These are phyloP conservation scores for Dendrobium nobile DNA, from an alignment of 106 monocot genomes.

Conservation along the genomic window DNA sequence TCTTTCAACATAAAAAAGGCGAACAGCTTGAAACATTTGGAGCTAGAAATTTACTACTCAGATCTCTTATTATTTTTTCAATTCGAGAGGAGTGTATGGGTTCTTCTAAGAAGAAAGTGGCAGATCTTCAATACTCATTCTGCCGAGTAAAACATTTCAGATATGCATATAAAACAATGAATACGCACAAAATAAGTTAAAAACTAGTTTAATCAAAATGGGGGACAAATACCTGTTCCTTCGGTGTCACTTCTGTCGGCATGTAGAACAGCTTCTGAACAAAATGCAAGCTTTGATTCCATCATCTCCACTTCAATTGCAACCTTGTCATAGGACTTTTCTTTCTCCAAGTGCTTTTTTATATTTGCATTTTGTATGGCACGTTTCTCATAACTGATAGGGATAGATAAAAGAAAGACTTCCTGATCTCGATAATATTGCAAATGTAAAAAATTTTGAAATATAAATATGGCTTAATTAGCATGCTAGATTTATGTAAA, in stretches of 20 bases:
- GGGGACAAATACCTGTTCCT: background rate
- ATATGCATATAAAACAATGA: background rate
- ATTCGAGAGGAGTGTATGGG: background rate
- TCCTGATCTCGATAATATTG: background rate
- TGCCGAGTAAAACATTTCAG: background rate
- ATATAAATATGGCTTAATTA: no score
- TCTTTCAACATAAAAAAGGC: background rate
- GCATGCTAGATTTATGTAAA: no score
- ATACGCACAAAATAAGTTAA: background rate
- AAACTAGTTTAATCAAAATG: no score
- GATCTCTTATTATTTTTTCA: background rate
- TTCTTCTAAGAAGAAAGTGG: background rate
- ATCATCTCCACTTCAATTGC: constrained; percentile 71
- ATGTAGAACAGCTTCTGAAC: constrained; percentile 5
- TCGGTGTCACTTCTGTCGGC: constrained; percentile 1
- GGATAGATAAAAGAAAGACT: background rate
- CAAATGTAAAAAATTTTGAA: background rate
- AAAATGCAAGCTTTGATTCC: constrained; percentile 29
- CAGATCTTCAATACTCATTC: background rate
- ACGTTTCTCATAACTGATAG: constrained; percentile 66
- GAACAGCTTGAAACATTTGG: background rate
- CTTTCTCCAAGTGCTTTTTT: constrained; percentile 31
- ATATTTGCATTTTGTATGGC: constrained; percentile 61
- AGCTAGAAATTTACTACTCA: background rate
- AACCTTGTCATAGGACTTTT: constrained; percentile 21